Base-by-base conservation (phyloP, 768 basidiomycete species). In the Flagelloscypha sp. region DNA sequence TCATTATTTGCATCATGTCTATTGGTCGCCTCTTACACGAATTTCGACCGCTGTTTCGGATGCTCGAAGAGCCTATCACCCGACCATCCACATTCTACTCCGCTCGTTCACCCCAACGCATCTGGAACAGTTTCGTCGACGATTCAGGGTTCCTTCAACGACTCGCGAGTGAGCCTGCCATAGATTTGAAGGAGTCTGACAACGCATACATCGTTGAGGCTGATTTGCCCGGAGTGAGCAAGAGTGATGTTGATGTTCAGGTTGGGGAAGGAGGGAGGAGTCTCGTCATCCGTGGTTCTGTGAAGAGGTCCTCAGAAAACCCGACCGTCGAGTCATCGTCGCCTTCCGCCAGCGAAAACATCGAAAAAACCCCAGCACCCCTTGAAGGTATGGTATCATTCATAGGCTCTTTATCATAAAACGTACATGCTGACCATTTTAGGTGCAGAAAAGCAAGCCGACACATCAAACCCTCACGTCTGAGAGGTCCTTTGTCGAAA, bases 221-320 rank as follows among this genome's bases (percentile, higher is more conserved):
- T 2, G 85, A 88, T 48, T 48, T 88, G 18, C 85, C 84, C 15
- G 84, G 84, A 1, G 74, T 87, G 18, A 77, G 74, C 53, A 84
- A 79, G 61, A 83, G 86, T 46, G 76, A 85, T 47, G 51, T 86
- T 7, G 70, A 83, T 37, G 68, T 87, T 33, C 68, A 74, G 6
- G 63, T 87, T 39, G 80, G 81, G 7, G 78, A 84, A 37, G 72
- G 68, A 11, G 84, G 82, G 2, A 66, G 72, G 37, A 83, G 74
- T 42, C 51, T 86, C 38, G 84, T 76, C 3, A 84, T 88, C 37
- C 74, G 83, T 50, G 84, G 84, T n/a, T n/a, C n/a, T n/a, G n/a
- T n/a, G n/a, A n/a, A 6, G 77, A 68, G 47, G 55, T 72, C 24
- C 48, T 55, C 30, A 56, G 57, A 27, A 54, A 58, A 15, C 39